Evolutionary conservation across 2,329 filamentous ascomycete species (phyloP).

Genomic region (Mollisia scopiformis): DNA sequence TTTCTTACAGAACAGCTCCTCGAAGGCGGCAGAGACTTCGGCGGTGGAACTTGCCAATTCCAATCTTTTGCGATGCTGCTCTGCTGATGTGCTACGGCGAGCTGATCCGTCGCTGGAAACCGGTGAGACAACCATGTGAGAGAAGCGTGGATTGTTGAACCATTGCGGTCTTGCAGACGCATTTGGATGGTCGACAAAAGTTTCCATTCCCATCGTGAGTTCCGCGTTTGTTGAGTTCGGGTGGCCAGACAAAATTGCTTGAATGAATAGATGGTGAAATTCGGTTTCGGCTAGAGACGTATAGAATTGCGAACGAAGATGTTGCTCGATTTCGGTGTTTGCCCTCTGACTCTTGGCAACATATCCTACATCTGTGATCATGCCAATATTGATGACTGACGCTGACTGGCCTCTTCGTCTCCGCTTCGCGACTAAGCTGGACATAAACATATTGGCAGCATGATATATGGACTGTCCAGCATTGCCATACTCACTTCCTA

Average conservation of each 20-base stretch:
- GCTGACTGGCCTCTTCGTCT: constrained; percentile 44
- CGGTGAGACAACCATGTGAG: neutral
- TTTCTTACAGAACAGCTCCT: too few species aligned
- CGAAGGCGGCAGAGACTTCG: too few species aligned
- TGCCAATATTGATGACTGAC: constrained; percentile 55
- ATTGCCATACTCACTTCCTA: neutral
- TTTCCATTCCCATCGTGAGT: too few species aligned
- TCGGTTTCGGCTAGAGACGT: constrained; percentile 42
- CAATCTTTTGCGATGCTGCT: too few species aligned
- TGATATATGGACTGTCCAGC: neutral
- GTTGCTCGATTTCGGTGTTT: too few species aligned
- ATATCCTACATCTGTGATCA: constrained; percentile 47
- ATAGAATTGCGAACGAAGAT: too few species aligned
- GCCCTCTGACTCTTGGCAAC: constrained; percentile 39
- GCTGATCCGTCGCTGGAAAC: too few species aligned
- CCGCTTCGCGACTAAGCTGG: constrained; percentile 44
- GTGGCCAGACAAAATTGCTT: constrained; percentile 44
- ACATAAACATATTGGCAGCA: constrained; percentile 10
- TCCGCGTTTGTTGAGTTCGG: too few species aligned
- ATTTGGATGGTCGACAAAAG: too few species aligned
- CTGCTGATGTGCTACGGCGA: too few species aligned
- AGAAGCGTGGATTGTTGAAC: neutral
- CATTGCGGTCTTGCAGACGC: too few species aligned
- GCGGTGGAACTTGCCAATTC: too few species aligned
- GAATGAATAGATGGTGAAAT: constrained; percentile 45